Base-by-base conservation (phyloP, 2,329 filamentous ascomycete genomes). In the Dothideomycetes sp. region DNA sequence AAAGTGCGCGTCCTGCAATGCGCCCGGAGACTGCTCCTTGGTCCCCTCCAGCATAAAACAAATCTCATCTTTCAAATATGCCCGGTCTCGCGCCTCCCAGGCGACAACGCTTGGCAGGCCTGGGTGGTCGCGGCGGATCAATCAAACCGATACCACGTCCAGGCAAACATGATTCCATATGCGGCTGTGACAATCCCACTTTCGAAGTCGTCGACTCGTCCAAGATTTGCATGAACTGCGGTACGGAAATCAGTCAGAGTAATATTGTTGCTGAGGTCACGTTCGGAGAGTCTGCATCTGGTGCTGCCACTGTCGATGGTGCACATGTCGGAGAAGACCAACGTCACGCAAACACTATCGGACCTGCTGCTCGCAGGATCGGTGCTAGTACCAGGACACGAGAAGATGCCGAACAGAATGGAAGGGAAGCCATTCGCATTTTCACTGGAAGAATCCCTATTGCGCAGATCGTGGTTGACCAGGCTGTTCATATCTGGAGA, bases 251-350 rank as follows among this genome's bases (percentile, higher is more conserved):
- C 41, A 81, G 84, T 50, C 83, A 93, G 55, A 80, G 78, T 56
- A 87, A 93, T 54, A 94, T 96, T 46, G 88, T 95, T 43, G 77
- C 86, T 36, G 91, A 98, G 59, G 77, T 96, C 46, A 81, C 81
- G 16, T 98, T 96, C 55, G 87, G 87, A 48, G 89, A 98, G 65
- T 82, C 78, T 19, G 77, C 84, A 0, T 79, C 77, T 24, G 91
- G 91, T 52, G 86, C 84, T 36, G 88, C 89, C 38, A 75, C 93
- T 37, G 86, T 95, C 14, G 86, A 95, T 59, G 91, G 91, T 58
- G 88, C 81, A 46, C 93, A 81, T 55, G 78, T 98, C 45, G 81
- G 79, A 39, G 84, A 86, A 43, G 84, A 88, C 58, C 86, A 95
- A 55, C 85, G 84, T 17, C 79, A 84, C 52, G 81, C 83, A 19